Evolutionary conservation across 2,329 filamentous ascomycete genomes (phyloP), one percentile per base, ranked within the genome.

Genomic region (Davidsoniella eucalypti): DNA sequence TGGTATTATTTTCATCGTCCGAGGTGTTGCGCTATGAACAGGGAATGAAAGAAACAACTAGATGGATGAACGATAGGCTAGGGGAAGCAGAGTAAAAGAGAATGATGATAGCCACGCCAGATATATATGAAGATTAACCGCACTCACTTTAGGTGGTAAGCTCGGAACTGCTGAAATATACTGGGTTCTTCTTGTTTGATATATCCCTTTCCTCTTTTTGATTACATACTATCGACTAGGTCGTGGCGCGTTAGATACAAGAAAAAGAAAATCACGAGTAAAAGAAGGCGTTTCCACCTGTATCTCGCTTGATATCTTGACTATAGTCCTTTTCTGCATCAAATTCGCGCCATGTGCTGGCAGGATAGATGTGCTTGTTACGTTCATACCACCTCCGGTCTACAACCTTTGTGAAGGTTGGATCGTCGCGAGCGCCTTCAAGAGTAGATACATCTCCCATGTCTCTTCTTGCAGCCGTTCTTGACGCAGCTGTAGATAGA

Each of bases 301-400:
- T 75, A 66, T 98, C 92, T 59, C 87, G 84, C 58, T 85, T 76
- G 38, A 88, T 76, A 57, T 85, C 78, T 56, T 71, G 74, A 60
- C 78, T 75, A 67, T 94, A 94, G 59, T 95, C 84, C 64, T 84
- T 85, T 54, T 86, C 85, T 0, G 87, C 83, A 57, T 94, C 88
- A 63, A 94, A 98, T 55, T 94, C 84, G 58, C 88, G 86, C 92
- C 92, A 98, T 44, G 90, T 76, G 61, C 86, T 96, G 17, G 90
- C 90, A 0, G 92, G 92, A 63, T 90, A 98, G 52, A 98, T 96
- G 64, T 98, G 92, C 66, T 96, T 98, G 63, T 96, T 95, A 60
- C 81, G 78, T 69, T 95, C 87, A 63, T 95, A 98, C 92, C 92
- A 98, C 54, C 92, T 72, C 54, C 92, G 76, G 67, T 98, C 90